A percentile compares a stretch with the other conserved stretches of the same genome.
phyloP scores from a whole-genome alignment of 306 rosid species.

The Aeschynomene evenia region DNA sequence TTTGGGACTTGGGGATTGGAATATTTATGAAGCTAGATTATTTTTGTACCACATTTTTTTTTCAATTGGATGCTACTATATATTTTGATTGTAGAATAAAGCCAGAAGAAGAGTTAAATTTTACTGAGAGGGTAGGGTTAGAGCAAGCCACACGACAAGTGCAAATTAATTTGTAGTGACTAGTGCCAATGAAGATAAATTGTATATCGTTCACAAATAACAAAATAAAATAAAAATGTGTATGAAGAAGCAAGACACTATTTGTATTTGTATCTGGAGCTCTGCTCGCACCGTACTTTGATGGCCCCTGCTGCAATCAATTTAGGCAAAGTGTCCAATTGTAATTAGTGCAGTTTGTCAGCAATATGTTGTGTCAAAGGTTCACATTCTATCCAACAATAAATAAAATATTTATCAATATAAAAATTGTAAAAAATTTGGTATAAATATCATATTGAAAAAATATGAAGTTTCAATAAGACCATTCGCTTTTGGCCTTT shows the following conservation, averaged over 20 bases:
- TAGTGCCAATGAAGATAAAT: not conserved
- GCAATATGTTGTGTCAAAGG: not conserved
- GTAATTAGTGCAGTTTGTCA: not conserved
- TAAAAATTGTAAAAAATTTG: too few relatives aligned
- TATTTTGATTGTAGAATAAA: not conserved
- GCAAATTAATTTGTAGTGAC: not conserved
- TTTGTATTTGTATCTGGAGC: not conserved
- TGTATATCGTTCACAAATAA: not conserved
- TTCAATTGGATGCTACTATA: not conserved
- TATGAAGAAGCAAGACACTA: not conserved
- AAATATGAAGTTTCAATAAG: not conserved
- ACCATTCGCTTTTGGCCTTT: conserved; percentile 8
- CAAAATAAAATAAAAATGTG: not conserved
- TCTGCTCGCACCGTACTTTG: not conserved
- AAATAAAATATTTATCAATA: too few relatives aligned
- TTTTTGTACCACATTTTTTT: not conserved
- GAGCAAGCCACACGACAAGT: not conserved
- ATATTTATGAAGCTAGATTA: not conserved
- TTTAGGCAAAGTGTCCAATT: not conserved
- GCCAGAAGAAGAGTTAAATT: not conserved
- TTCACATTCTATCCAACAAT: too few relatives aligned
- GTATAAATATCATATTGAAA: too few relatives aligned
- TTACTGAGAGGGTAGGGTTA: not conserved
- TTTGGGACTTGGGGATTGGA: not conserved
- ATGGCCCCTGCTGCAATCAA: conserved; percentile 12